Evolutionary conservation across 805 yeast genomes (phyloP).

Genomic region (Middelhovenomyces tepae): DNA sequence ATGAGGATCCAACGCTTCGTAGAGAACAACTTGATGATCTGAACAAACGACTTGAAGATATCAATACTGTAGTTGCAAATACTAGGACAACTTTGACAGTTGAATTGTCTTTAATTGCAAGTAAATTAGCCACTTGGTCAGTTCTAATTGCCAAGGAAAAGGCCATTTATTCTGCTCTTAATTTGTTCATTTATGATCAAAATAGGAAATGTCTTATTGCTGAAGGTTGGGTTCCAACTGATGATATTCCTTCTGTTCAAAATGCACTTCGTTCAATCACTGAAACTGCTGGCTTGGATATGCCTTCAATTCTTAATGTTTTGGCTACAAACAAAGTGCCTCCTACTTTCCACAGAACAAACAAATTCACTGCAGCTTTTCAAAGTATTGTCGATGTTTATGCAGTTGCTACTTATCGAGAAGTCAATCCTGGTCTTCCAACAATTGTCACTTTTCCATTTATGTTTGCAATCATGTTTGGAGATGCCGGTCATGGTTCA

Average conservation of each 20-base stretch:
- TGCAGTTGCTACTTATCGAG: constrained; percentile 87
- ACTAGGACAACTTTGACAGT: constrained; percentile 63
- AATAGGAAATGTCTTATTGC: constrained; percentile 81
- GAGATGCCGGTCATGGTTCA: constrained; percentile 94
- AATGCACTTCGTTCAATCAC: constrained; percentile 57
- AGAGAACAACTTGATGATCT: constrained; percentile 31
- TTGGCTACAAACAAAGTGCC: constrained; percentile 78
- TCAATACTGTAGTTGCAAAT: constrained; percentile 52
- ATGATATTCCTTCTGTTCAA: constrained; percentile 60
- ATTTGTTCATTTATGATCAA: constrained; percentile 71
- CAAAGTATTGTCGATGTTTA: constrained; percentile 93
- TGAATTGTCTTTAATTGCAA: constrained; percentile 72
- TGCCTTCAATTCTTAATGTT: constrained; percentile 41
- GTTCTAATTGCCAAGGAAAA: constrained; percentile 66
- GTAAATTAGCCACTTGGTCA: constrained; percentile 69
- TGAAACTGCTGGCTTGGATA: constrained; percentile 36
- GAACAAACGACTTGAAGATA: constrained; percentile 41
- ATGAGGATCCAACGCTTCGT: constrained; percentile 35
- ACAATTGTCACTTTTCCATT: constrained; percentile 94
- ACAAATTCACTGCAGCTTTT: constrained; percentile 88
- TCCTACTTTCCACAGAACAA: constrained; percentile 91
- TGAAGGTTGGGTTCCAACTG: constrained; percentile 94
- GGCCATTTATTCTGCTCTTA: constrained; percentile 69
- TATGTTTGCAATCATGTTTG: constrained; percentile 98
- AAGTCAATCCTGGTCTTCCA: constrained; percentile 92